These are phyloP conservation scores for Didymella segeticola DNA, from an alignment of 2,329 filamentous ascomycete species.

Conservation along the genomic window DNA sequence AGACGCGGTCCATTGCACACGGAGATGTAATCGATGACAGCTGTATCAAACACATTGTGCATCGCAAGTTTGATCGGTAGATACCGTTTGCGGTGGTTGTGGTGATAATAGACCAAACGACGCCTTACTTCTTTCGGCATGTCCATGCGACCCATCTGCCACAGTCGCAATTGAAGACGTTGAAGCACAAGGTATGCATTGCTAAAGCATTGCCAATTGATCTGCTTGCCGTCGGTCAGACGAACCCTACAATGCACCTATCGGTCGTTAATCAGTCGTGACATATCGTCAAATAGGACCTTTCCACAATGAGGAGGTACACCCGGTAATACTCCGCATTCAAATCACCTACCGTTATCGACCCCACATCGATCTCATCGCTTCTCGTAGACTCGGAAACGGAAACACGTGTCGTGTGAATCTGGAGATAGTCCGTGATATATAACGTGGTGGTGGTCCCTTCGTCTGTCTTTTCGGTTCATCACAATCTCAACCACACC, in stretches of 20 bases:
- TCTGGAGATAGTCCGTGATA: background rate
- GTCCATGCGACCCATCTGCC: background rate
- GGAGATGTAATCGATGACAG: background rate
- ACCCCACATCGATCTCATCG: conserved; percentile 13
- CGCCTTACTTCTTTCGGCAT: conserved; percentile 3
- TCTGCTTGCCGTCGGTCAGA: background rate
- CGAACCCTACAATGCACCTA: background rate
- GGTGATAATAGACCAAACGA: background rate
- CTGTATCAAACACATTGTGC: background rate
- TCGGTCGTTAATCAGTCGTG: conserved; percentile 1
- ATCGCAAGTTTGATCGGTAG: background rate
- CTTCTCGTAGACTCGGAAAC: conserved; percentile 13
- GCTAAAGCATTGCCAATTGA: background rate
- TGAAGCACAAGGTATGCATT: background rate
- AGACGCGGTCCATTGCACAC: background rate
- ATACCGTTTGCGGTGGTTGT: background rate
- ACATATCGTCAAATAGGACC: background rate
- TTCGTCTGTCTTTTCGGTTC: background rate
- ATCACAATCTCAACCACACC: background rate
- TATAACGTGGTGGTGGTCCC: background rate
- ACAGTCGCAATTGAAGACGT: background rate
- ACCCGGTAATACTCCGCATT: conserved; percentile 8
- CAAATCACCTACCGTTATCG: conserved; percentile 7
- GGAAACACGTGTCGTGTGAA: conserved; percentile 6
- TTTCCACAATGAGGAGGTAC: conserved; percentile 17